A percentile compares a stretch with the other conserved stretches of the same genome.
Conservation (phyloP, 148 eudicot genomes). For the Fagopyrum esculentum region DNA sequence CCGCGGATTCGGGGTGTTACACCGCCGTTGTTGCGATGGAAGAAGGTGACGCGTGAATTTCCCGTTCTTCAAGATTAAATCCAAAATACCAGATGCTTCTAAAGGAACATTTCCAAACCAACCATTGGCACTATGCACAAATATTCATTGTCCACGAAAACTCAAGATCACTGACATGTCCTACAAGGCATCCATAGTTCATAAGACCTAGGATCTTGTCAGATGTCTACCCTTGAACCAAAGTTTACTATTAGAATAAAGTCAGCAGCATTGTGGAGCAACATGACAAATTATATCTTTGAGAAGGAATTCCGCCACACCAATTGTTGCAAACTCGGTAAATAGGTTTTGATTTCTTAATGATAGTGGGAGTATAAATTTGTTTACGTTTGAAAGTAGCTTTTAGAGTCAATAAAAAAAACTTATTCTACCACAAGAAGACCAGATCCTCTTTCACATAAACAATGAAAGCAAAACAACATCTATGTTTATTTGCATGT, state of each 20-base stretch:
- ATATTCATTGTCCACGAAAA: constrained; percentile 92
- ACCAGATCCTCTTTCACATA: not conserved
- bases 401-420: not conserved
- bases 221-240: not conserved
- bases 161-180: constrained; percentile 71
- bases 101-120: constrained; percentile 89
- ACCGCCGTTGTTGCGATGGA: too few relatives aligned
- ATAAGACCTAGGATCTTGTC: not conserved
- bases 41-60: constrained; percentile 37
- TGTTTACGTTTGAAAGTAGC: not conserved
- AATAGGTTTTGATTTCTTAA: not conserved
- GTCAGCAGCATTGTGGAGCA: not conserved
- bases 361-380: not conserved
- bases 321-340: not conserved
- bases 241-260: not conserved
- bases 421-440: not conserved
- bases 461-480: not conserved
- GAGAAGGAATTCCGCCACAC: not conserved
- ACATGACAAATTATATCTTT: not conserved
- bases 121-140: constrained; percentile 91
- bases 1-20: too few relatives aligned
- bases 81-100: constrained; percentile 99
- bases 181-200: constrained; percentile 32
- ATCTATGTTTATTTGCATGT: too few relatives aligned
- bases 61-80: constrained; percentile 94